Base-by-base conservation (phyloP, 2,329 filamentous ascomycete genomes). In the Penicillium sp. region DNA sequence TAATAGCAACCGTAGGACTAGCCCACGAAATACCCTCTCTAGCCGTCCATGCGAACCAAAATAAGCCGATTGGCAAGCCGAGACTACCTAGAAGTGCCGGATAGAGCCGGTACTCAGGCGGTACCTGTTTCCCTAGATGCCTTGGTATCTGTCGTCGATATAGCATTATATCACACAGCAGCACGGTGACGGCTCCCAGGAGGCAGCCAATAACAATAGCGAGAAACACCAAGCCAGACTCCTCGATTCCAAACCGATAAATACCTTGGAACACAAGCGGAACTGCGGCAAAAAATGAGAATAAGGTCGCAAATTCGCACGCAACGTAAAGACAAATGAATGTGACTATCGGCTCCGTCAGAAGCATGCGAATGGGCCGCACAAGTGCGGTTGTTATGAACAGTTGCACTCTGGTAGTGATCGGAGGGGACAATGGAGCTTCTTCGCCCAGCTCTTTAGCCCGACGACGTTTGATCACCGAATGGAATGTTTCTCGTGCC, bases 281-380 rank as follows among this genome's bases (percentile, higher is more conserved):
- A 19, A 65, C 19, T 0, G 57, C 61, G 1, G 62, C 62, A 16
- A 65, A 65, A 37, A 63, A 65, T 2, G 57, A 65, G 28, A 65
- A 67, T 22, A 66, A 58, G 4, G 68, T 70, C 11, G 65, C 63
- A 40, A 70, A 71, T 43, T 70, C 65, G n/a, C 68, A 63, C 14
- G 68, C 62, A 13, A 69, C 57, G 53, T 72, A 72, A 37, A 70
- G 60, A 16, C 68, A 72, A 10, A 66, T 65, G 28, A 68, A 68
- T 13, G 65, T 46, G n/a, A 71, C 68, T 33, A 72, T 72, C 3
- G 67, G 68, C 53, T 72, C 69, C 5, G 57, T 59, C 3, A 72
- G 10, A 8, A 72, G 37, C 69, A 72, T 70, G n/a, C 65, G 60
- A 33, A 68, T 40, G 1, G 69, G 70, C 2, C 70, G 63, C 6